Evolutionary conservation across 2,329 filamentous ascomycete species (phyloP), one percentile per base, ranked within the genome.

Genomic region (Hypoxylon sp.): DNA sequence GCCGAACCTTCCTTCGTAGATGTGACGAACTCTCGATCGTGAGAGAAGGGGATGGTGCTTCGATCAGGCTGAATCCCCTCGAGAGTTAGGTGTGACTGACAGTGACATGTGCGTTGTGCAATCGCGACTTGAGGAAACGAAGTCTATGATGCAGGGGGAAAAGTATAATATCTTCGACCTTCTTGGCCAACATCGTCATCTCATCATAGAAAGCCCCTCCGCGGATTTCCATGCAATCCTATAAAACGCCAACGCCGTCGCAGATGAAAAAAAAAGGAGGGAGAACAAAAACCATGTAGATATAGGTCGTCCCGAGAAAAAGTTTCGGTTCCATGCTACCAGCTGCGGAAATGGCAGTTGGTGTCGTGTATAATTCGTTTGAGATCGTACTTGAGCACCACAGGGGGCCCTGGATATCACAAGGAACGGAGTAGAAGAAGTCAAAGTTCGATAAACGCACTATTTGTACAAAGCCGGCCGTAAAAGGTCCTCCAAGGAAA

Each of bases 241-340:
- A 45, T 13, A 21, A 55, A 64, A 63, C 63, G 55, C 63, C 63
- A 60, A 64, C 59, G 63, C 65, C 62, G 29, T 51, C 54, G 58
- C 58, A 59, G 49, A 62, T 54, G 37, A 25, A 36, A 61, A 51
- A 61, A 51, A 36, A 30, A 47, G 37, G 13, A 42, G 35, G 34
- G 37, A 47, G 16, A 34, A 53, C 48, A 45, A n/a, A n/a, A n/a
- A n/a, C n/a, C n/a, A n/a, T 37, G 42, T 46, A 43, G 44, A 54
- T 35, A 54, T 35, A 44, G 13, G 32, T 29, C 47, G 31, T 53
- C 16, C 21, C 17, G 35, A 47, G 21, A 25, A 25, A 25, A 9
- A 42, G 32, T 32, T 29, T 45, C 31, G 40, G 27, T 36, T 47
- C n/a, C 19, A 40, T 21, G 42, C 31, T 32, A 45, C 46, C 19